Conservation (phyloP, 2,329 filamentous ascomycete species). For the Claviceps fusiformis region DNA sequence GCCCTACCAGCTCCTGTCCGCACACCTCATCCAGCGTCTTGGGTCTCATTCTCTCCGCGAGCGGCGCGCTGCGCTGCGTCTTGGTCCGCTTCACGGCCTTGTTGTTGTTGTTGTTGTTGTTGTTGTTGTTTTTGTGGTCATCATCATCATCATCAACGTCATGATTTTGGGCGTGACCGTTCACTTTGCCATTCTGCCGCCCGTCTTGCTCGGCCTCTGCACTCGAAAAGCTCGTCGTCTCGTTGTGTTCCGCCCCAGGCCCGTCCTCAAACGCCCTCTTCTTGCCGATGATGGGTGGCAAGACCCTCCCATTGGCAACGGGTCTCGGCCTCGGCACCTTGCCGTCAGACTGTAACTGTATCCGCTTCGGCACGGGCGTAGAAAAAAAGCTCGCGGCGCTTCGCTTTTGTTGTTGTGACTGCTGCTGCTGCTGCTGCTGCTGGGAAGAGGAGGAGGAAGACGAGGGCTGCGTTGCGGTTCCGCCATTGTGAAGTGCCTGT, state of each 20-base stretch:
- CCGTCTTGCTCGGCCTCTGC: background rate
- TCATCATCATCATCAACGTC: background rate
- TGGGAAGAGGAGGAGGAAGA: slow-evolving; percentile 15
- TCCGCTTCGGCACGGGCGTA: slow-evolving; percentile 44
- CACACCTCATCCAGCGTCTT: slow-evolving; percentile 70
- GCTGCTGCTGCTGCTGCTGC: slow-evolving; percentile 16
- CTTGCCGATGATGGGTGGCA: slow-evolving; percentile 20
- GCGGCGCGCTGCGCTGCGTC: slow-evolving; percentile 58
- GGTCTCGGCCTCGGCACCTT: slow-evolving; percentile 22
- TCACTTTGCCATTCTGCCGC: slow-evolving; percentile 1
- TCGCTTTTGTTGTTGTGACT: slow-evolving; percentile 31
- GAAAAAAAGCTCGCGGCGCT: slow-evolving; percentile 47
- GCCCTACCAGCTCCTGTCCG: slow-evolving; percentile 83
- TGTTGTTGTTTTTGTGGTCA: slow-evolving; percentile 1
- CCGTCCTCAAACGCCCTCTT: slow-evolving; percentile 44
- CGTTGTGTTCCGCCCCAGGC: slow-evolving; percentile 23
- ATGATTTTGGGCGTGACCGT: background rate
- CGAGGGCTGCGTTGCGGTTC: background rate
- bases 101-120: slow-evolving; percentile 1
- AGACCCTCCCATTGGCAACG: slow-evolving; percentile 19
- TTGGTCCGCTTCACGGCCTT: slow-evolving; percentile 49
- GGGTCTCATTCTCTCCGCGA: slow-evolving; percentile 91
- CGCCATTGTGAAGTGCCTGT: slow-evolving; percentile 7
- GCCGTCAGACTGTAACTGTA: slow-evolving; percentile 13
- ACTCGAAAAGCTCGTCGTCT: background rate